These are phyloP conservation scores for Aspergillus sojae DNA, from an alignment of 2,329 filamentous ascomycete species.

Conservation along the genomic window DNA sequence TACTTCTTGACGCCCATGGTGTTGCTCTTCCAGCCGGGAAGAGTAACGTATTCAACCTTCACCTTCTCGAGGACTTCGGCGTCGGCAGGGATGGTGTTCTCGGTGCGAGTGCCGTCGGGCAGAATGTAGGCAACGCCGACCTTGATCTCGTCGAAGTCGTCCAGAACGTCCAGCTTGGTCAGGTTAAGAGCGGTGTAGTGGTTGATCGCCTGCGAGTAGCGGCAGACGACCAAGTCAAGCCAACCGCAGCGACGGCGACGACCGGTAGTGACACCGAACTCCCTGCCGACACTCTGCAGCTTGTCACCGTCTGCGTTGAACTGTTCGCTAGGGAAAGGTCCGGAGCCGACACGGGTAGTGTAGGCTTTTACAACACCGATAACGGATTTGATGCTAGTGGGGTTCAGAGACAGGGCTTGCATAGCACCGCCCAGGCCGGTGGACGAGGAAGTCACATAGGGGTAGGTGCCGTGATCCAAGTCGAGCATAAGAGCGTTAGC, in stretches of 20 bases:
- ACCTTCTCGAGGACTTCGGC: constrained; percentile 55
- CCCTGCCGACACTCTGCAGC: constrained; percentile 58
- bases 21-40: constrained; percentile 63
- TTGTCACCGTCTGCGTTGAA: constrained; percentile 59
- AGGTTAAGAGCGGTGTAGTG: constrained; percentile 61
- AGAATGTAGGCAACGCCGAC: constrained; percentile 61
- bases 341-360: constrained; percentile 62
- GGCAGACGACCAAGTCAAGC: constrained; percentile 66
- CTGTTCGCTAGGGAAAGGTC: constrained; percentile 66
- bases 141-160: constrained; percentile 65
- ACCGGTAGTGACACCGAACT: constrained; percentile 62
- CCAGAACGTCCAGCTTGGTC: constrained; percentile 66
- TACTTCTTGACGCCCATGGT: constrained; percentile 61
- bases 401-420: constrained; percentile 62
- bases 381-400: constrained; percentile 58
- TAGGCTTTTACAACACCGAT: constrained; percentile 69
- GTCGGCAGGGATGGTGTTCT: constrained; percentile 62
- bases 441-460: constrained; percentile 52
- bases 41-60: constrained; percentile 60
- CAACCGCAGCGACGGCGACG: constrained; percentile 65
- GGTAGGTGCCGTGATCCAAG: constrained; percentile 56
- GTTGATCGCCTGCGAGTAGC: constrained; percentile 61
- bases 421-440: constrained; percentile 54
- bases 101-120: constrained; percentile 50
- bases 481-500: constrained; percentile 68